Base-by-base conservation (phyloP, 2,329 filamentous ascomycete species). In the Teratosphaeria nubilosa region DNA sequence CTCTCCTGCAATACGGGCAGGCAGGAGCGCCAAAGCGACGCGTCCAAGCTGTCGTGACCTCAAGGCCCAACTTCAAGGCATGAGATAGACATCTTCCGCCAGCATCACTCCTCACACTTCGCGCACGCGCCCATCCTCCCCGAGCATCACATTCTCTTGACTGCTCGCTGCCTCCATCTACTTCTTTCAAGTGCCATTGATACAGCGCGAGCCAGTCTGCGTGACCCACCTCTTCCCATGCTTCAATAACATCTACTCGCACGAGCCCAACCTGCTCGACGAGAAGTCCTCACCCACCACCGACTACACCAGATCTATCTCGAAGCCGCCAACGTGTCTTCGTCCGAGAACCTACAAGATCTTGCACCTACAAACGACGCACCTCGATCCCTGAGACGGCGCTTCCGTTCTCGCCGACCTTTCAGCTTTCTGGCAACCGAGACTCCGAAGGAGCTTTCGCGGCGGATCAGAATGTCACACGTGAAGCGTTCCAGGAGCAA, bases 401-500 rank as follows among this genome's bases (percentile, higher is more conserved):
- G 41, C 10, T 7, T 48, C n/a, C 27, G 27, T 20, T 10, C 20
- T 50, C 24, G 22, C 30, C 54, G 27, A 20, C 32, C 25, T 11
- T 13, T 41, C 30, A 41, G 25, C 41, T 25, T 30, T 6, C 34
- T 27, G 25, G 27, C 53, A 25, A 11, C 37, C 22, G n/a, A 41
- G 41, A 24, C 20, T 52, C 24, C 22, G 30, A 30, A 24, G 55
- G 22, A 48, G 41, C 41, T 48, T 48, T 48, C 41, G 41, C n/a
- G 41, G 51, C 30, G 24, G 10, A 51, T 32, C 53, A 62, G 69
- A 54, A 77, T 78, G 68, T 75, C 76, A 55, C 65, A 66, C 56
- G 67, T 67, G 61, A 73, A 68, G 61, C 69, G 71, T 55, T 65
- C 69, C 53, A 71, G 71, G 20, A 73, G 76, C 62, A 58, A 58